Evolutionary conservation across 306 rosid species (phyloP).

Genomic region (Prunus mongolica): DNA sequence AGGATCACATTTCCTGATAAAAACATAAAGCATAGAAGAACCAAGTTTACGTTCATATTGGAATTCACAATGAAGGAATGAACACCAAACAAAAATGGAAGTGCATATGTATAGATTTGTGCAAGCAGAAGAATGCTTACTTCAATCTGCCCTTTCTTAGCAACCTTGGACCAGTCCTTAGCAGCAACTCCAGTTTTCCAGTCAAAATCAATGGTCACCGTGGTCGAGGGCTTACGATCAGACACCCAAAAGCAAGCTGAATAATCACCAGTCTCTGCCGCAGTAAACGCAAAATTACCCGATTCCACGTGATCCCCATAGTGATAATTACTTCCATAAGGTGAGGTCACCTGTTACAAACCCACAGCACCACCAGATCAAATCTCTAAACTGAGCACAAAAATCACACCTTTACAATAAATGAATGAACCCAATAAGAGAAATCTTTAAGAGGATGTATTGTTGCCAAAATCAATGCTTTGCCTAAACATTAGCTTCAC

Average conservation of each 20-base stretch:
- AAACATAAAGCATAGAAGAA: not conserved
- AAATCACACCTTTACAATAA: not conserved
- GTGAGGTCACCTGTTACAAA: conserved; percentile 65
- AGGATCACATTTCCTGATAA: not conserved
- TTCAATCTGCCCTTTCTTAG: conserved; percentile 86
- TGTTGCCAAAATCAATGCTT: not conserved
- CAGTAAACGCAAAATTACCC: conserved; percentile 80
- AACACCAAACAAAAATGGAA: conserved; percentile 4
- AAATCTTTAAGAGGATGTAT: not conserved
- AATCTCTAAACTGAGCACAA: conserved; percentile 19
- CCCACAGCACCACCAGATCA: conserved; percentile 29
- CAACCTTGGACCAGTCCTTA: conserved; percentile 89
- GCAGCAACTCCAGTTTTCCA: conserved; percentile 91
- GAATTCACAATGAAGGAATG: not conserved
- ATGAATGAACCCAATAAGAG: conserved; percentile 8
- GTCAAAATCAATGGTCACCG: conserved; percentile 62
- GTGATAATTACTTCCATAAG: conserved; percentile 62
- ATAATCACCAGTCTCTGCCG: conserved; percentile 72
- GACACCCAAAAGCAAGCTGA: conserved; percentile 68
- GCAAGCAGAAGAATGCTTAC: conserved; percentile 40
- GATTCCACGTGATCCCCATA: conserved; percentile 54
- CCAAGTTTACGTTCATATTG: not conserved
- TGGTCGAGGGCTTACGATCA: conserved; percentile 33
- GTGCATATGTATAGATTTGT: not conserved
- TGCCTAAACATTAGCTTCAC: not conserved